phyloP scores from a whole-genome alignment of 78 protist species.

The Dictyostelium capitatum region DNA sequence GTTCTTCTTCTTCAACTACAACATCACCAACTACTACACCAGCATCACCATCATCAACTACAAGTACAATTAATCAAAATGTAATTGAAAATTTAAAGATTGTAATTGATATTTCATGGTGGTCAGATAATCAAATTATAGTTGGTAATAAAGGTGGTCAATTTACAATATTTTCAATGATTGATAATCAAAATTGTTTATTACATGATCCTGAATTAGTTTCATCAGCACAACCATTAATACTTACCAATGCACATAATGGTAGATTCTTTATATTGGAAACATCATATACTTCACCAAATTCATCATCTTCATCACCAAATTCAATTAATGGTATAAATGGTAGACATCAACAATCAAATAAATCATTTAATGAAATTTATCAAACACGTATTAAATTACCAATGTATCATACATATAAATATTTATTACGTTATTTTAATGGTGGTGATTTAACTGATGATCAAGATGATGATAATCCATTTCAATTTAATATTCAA shows the following conservation, averaged over 20 bases:
- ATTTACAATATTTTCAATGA: constrained; percentile 59
- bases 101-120: constrained; percentile 68
- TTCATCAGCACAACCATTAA: constrained; percentile 51
- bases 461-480: constrained; percentile 56
- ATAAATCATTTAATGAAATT: background rate
- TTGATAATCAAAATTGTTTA: constrained; percentile 36
- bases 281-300: constrained; percentile 2
- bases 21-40: background rate
- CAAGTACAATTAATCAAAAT: background rate
- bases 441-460: constrained; percentile 64
- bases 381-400: background rate
- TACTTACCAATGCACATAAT: constrained; percentile 26
- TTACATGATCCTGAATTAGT: constrained; percentile 70
- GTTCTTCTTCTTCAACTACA: background rate
- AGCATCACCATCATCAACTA: background rate
- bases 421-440: constrained; percentile 36
- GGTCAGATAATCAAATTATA: constrained; percentile 69
- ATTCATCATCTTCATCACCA: background rate
- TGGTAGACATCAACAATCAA: background rate
- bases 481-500: constrained; percentile 46
- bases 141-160: constrained; percentile 43
- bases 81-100: background rate
- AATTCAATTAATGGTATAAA: background rate
- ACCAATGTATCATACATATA: constrained; percentile 17
- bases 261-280: constrained; percentile 72